Percentiles rank a stretch among this genome's conserved stretches.
Conservation (phyloP, 1,284 basidiomycete species). For the Lignosus rhinocerotis region DNA sequence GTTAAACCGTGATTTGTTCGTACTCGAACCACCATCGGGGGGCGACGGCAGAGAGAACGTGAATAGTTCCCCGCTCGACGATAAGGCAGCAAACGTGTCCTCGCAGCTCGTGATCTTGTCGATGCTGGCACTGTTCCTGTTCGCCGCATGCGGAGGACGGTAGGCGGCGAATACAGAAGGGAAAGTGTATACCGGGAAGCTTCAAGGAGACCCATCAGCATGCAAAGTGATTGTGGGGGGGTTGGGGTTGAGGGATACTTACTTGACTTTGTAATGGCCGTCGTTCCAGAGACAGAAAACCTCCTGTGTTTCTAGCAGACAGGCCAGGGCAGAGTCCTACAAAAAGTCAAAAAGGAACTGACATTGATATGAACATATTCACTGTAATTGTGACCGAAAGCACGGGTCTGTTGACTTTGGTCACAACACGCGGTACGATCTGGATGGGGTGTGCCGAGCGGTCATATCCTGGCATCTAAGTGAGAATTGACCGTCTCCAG, state of each 20-base stretch:
- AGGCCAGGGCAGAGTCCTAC: slow-evolving; percentile 84
- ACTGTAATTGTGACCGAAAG: slow-evolving; percentile 73
- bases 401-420: slow-evolving; percentile 73
- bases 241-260: slow-evolving; percentile 23
- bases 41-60: slow-evolving; percentile 64
- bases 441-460: slow-evolving; percentile 78
- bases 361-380: slow-evolving; percentile 28
- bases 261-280: slow-evolving; percentile 75
- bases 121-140: slow-evolving; percentile 72
- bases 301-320: slow-evolving; percentile 72
- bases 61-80: slow-evolving; percentile 89
- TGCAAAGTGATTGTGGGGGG: slow-evolving; percentile 15
- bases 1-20: slow-evolving; percentile 34
- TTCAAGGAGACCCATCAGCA: slow-evolving; percentile 28
- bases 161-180: slow-evolving; percentile 77
- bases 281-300: slow-evolving; percentile 87
- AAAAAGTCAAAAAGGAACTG: slow-evolving; percentile 12
- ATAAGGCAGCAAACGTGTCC: slow-evolving; percentile 83
- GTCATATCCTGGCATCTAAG: slow-evolving; percentile 59
- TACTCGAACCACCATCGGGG: slow-evolving; percentile 21
- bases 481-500: not conserved
- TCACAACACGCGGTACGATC: slow-evolving; percentile 79
- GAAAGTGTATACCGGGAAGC: slow-evolving; percentile 71
- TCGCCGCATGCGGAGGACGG: slow-evolving; percentile 73
- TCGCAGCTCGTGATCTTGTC: slow-evolving; percentile 83